Conservation (phyloP, 305 asterid genomes). For the Withania somnifera region DNA sequence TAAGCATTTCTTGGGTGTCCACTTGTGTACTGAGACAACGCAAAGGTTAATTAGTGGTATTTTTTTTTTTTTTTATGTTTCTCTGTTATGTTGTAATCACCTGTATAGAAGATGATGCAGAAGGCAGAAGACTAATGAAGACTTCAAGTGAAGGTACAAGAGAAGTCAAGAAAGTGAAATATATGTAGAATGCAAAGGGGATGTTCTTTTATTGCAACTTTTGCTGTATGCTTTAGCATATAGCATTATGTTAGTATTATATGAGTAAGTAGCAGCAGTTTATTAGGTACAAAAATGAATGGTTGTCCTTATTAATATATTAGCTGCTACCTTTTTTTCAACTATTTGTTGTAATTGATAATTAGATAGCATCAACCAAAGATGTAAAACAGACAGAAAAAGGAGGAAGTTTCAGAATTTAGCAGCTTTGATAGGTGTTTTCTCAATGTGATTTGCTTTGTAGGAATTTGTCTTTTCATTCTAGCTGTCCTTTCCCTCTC, state of each 20-base stretch:
- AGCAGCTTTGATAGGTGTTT: conserved; percentile 22
- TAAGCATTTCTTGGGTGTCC: conserved; percentile 22
- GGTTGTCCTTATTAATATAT: neutral
- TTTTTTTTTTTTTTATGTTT: neutral
- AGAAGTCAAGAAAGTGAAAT: neutral
- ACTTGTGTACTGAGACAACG: conserved; percentile 12
- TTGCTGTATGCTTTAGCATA: neutral
- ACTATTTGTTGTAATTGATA: neutral
- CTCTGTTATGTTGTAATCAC: conserved; percentile 1
- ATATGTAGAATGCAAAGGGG: neutral
- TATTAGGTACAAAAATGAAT: neutral
- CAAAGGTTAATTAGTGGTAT: neutral
- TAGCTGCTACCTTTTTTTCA: neutral
- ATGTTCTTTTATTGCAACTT: neutral
- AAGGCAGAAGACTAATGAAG: neutral
- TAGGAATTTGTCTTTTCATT: conserved; percentile 27
- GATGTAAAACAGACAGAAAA: neutral
- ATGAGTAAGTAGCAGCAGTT: neutral
- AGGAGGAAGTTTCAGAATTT: conserved; percentile 8
- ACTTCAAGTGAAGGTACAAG: neutral
- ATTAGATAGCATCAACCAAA: neutral
- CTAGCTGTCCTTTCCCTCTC: conserved; percentile 8
- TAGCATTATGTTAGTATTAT: neutral
- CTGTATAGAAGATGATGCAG: conserved; percentile 13
- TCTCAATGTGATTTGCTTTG: conserved; percentile 3